A percentile compares a stretch with the other conserved stretches of the same genome.
These are phyloP conservation scores for Moricandia moricandioides DNA, from an alignment of 345 rosid genomes.

Conservation along the genomic window DNA sequence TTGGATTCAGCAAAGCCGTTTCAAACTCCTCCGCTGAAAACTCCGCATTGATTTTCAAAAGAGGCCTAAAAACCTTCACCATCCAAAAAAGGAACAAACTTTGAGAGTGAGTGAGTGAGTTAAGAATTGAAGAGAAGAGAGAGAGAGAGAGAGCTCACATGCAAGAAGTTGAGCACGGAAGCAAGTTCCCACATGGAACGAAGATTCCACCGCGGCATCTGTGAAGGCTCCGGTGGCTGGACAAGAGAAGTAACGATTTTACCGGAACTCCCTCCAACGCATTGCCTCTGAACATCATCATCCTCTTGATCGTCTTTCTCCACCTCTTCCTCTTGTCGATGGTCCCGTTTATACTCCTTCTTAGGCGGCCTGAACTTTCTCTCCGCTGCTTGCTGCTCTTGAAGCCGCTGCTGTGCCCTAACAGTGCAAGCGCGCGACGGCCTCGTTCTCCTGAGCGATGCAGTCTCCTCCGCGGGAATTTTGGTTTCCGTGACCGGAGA, in stretches of 20 bases:
- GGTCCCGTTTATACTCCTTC: slow-evolving; percentile 44
- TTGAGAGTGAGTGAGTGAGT: neutral
- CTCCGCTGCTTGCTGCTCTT: slow-evolving; percentile 61
- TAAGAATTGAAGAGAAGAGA: neutral
- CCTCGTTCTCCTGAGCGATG: slow-evolving; percentile 60
- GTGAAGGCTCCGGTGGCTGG: slow-evolving; percentile 75
- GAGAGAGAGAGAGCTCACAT: slow-evolving; percentile 51
- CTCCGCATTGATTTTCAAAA: slow-evolving; percentile 77
- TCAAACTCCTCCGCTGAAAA: slow-evolving; percentile 97
- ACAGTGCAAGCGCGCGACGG: slow-evolving; percentile 96
- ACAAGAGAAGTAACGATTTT: slow-evolving; percentile 82
- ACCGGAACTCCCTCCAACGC: slow-evolving; percentile 44
- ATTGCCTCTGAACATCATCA: slow-evolving; percentile 43
- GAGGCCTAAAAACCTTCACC: slow-evolving; percentile 78
- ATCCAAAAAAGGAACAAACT: slow-evolving; percentile 1
- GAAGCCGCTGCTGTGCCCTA: slow-evolving; percentile 75
- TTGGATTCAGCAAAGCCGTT: slow-evolving; percentile 81
- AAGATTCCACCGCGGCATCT: slow-evolving; percentile 89
- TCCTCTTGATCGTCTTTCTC: slow-evolving; percentile 38
- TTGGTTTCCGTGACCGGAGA: slow-evolving; percentile 25
- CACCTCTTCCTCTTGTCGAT: slow-evolving; percentile 25
- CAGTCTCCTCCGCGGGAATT: slow-evolving; percentile 21
- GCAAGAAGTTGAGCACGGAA: slow-evolving; percentile 91
- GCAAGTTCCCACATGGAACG: slow-evolving; percentile 99
- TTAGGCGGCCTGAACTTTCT: slow-evolving; percentile 58